phyloP scores from a whole-genome alignment of 2,329 filamentous ascomycete genomes.

The Claviceps africana region DNA sequence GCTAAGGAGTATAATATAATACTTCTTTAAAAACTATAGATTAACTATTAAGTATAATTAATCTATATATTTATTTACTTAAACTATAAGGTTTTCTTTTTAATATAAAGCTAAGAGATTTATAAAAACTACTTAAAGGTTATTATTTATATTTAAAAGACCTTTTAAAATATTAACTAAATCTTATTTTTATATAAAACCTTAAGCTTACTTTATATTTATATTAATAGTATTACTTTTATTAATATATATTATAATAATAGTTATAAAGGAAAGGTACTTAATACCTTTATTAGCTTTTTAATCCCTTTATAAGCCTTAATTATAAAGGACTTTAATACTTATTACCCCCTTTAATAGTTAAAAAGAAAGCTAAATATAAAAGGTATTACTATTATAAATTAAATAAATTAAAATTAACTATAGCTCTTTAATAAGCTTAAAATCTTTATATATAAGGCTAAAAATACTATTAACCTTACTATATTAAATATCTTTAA shows the following conservation, averaged over 20 bases:
- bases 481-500: too few relatives aligned
- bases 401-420: too few relatives aligned
- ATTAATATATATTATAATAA: neutral
- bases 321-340: neutral
- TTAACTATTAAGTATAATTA: neutral
- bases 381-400: too few relatives aligned
- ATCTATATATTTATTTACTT: neutral
- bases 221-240: neutral
- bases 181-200: neutral
- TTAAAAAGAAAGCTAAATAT: too few relatives aligned
- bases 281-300: too few relatives aligned
- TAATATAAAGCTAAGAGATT: neutral
- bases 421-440: too few relatives aligned
- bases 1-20: neutral
- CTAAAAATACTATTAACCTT: too few relatives aligned
- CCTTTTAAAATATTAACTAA: neutral
- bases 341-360: too few relatives aligned
- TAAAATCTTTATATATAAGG: too few relatives aligned
- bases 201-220: neutral
- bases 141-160: neutral
- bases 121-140: neutral
- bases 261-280: too few relatives aligned
- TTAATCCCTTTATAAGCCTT: neutral
- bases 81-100: neutral
- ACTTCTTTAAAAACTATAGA: neutral